A percentile compares a stretch with the other conserved stretches of the same genome.
Evolutionary conservation across 495 filamentous ascomycete species (phyloP).

Genomic region (Aspergillus sclerotiicarbonarius): DNA sequence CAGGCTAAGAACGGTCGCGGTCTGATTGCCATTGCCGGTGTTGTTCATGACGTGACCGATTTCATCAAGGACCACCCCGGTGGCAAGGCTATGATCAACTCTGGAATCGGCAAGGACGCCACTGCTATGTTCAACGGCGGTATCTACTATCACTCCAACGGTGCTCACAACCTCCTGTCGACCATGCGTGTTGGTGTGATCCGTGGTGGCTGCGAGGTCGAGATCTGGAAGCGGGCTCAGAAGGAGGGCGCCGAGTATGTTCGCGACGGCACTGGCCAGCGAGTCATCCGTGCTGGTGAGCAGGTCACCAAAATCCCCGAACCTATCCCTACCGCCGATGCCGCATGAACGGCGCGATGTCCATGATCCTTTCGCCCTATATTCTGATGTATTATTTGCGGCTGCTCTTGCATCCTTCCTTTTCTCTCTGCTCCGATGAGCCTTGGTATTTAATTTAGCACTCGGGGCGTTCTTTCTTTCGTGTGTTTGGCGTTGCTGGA

Average conservation of each 20-base stretch:
- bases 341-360: neutral
- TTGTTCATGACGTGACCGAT: constrained; percentile 90
- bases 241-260: constrained; percentile 77
- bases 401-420: neutral
- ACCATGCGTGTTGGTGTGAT: constrained; percentile 97
- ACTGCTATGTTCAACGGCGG: constrained; percentile 99
- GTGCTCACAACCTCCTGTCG: constrained; percentile 92
- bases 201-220: constrained; percentile 93
- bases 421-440: neutral
- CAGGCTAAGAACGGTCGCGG: constrained; percentile 85
- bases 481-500: constrained; percentile 4
- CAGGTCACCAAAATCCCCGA: constrained; percentile 78
- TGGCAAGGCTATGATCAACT: constrained; percentile 91
- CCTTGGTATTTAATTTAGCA: constrained; percentile 2
- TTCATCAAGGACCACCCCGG: constrained; percentile 98
- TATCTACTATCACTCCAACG: constrained; percentile 97
- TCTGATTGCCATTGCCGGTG: constrained; percentile 85
- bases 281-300: constrained; percentile 84
- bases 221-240: constrained; percentile 97
- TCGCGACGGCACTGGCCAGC: constrained; percentile 76
- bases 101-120: constrained; percentile 93
- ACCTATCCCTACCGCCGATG: constrained; percentile 2
- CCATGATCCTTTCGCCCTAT: neutral
- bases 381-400: constrained; percentile 4
- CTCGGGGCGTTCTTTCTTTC: neutral